A percentile compares a stretch with the other conserved stretches of the same genome.
Evolutionary conservation across 176 grass and related monocot species (phyloP).

Genomic region (Coix lacrymajobi): DNA sequence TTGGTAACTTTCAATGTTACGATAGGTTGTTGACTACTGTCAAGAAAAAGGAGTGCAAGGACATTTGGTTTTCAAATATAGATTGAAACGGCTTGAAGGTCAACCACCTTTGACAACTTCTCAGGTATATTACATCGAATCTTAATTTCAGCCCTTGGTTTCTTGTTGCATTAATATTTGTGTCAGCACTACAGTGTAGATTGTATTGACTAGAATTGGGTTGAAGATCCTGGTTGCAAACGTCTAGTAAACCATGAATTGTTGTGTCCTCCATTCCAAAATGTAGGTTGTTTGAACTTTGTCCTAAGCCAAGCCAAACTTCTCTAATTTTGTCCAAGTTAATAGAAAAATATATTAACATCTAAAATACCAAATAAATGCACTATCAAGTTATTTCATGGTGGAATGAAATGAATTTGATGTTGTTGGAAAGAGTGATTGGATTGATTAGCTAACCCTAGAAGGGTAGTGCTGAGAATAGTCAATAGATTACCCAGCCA

Average conservation of each 20-base stretch:
- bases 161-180: not conserved
- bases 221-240: not conserved
- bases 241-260: not conserved
- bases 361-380: too few relatives aligned
- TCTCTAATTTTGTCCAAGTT: not conserved
- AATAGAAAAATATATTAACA: too few relatives aligned
- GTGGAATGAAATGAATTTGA: too few relatives aligned
- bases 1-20: constrained; percentile 9
- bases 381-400: too few relatives aligned
- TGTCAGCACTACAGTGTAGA: not conserved
- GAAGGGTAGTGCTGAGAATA: too few relatives aligned
- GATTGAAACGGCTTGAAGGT: constrained; percentile 59
- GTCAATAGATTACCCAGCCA: too few relatives aligned
- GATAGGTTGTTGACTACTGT: constrained; percentile 52
- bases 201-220: not conserved
- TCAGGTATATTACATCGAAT: constrained; percentile 36
- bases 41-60: constrained; percentile 39
- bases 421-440: too few relatives aligned
- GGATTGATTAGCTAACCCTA: too few relatives aligned
- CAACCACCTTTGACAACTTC: constrained; percentile 58
- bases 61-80: constrained; percentile 60
- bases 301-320: not conserved
- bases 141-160: not conserved
- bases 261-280: not conserved
- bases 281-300: not conserved